A percentile compares a stretch with the other conserved stretches of the same genome.
Conservation (phyloP, 2,329 filamentous ascomycete species). For the Claviceps capensis region DNA sequence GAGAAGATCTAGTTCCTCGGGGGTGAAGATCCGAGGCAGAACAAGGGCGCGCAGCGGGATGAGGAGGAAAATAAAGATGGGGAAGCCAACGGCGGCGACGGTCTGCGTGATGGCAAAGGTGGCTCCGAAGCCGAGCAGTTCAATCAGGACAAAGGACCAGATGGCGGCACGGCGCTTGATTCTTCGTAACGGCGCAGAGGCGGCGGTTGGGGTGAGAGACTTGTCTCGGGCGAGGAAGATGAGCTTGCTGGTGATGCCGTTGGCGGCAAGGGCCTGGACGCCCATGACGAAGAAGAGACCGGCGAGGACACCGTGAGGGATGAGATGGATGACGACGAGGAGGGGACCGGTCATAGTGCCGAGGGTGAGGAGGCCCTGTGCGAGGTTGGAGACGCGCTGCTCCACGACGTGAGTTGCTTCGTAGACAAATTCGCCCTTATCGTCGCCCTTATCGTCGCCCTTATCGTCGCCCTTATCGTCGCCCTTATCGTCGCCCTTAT, state of each 20-base stretch:
- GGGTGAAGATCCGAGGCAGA: conserved; percentile 46
- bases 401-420: conserved; percentile 54
- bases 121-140: conserved; percentile 57
- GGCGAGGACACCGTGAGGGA: conserved; percentile 67
- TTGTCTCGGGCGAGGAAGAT: conserved; percentile 55
- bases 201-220: conserved; percentile 36
- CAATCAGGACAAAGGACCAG: conserved; percentile 56
- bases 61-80: conserved; percentile 56
- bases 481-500: conserved; percentile 32
- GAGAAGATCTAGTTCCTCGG: conserved; percentile 45
- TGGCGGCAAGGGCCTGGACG: conserved; percentile 59
- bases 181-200: conserved; percentile 44
- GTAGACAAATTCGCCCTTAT: conserved; percentile 41
- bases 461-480: conserved; percentile 33
- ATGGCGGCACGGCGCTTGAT: conserved; percentile 50
- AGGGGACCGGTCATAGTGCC: conserved; percentile 68
- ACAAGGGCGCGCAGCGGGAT: conserved; percentile 53
- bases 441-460: conserved; percentile 30
- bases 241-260: conserved; percentile 65
- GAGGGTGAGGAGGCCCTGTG: conserved; percentile 63
- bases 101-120: conserved; percentile 78
- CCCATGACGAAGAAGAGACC: conserved; percentile 81
- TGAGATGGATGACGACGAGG: conserved; percentile 59
- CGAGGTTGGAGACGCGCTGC: conserved; percentile 66
- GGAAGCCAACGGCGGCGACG: conserved; percentile 70